phyloP scores from a whole-genome alignment of 176 grass and related monocot species.

The Dactylis glomerata region DNA sequence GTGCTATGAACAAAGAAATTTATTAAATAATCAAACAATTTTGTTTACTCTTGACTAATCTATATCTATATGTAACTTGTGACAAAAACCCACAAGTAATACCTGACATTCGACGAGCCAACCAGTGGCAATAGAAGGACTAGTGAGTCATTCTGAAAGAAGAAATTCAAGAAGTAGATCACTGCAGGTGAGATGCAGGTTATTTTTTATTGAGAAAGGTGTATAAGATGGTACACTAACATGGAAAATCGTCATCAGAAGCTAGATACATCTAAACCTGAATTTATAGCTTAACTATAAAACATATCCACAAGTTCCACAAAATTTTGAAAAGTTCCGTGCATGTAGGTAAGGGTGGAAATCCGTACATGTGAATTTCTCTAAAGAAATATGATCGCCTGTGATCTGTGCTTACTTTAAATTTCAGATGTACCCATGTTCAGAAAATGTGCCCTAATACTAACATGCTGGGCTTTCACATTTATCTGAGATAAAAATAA shows the following conservation, averaged over 20 bases:
- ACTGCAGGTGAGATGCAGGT: not conserved
- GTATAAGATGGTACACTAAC: not conserved
- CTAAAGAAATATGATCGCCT: not conserved
- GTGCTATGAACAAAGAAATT: conserved; percentile 45
- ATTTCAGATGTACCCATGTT: not conserved
- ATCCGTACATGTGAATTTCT: not conserved
- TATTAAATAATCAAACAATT: conserved; percentile 18
- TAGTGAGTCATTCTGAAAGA: conserved; percentile 82
- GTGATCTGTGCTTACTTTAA: not conserved
- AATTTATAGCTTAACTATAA: not conserved
- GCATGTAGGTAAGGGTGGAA: not conserved
- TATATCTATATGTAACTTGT: conserved; percentile 24
- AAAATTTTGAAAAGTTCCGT: not conserved
- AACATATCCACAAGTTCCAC: not conserved
- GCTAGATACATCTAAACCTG: not conserved
- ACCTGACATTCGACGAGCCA: conserved; percentile 83
- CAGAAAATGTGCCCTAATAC: not conserved
- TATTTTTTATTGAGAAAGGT: not conserved
- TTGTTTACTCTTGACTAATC: not conserved
- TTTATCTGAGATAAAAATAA: not conserved
- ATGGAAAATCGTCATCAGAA: not conserved
- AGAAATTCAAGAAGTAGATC: conserved; percentile 28
- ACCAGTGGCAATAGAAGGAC: conserved; percentile 75
- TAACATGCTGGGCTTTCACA: not conserved
- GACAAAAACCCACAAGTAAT: conserved; percentile 5